phyloP scores from a whole-genome alignment of 345 rosid species.

The Diplotaxis tenuifolia region DNA sequence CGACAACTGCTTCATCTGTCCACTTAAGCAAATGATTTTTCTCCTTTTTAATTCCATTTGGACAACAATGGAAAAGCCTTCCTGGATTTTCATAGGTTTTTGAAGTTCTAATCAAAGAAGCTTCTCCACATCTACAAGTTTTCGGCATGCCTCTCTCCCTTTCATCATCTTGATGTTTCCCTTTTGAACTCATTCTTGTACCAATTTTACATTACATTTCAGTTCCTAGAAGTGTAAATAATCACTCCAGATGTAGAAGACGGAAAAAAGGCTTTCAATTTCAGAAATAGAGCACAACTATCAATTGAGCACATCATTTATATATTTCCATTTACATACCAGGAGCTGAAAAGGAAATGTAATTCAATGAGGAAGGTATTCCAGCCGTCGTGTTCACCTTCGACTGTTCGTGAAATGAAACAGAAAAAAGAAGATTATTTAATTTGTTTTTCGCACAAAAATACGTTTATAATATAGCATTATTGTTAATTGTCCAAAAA shows the following conservation, averaged over 20 bases:
- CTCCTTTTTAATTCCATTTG: not conserved
- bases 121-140: not conserved
- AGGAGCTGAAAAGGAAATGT: not conserved
- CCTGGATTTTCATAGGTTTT: not conserved
- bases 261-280: not conserved
- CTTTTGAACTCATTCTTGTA: not conserved
- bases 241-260: not conserved
- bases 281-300: not conserved
- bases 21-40: not conserved
- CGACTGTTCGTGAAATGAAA: not conserved
- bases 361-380: not conserved
- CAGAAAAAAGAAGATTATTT: not conserved
- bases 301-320: not conserved
- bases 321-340: not conserved
- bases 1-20: not conserved
- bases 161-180: not conserved
- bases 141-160: not conserved
- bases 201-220: not conserved
- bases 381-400: not conserved
- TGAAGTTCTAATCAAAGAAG: not conserved
- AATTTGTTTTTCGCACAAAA: not conserved
- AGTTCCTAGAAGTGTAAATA: not conserved
- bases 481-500: not conserved
- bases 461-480: conserved; percentile 5
- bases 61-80: not conserved